phyloP scores from a whole-genome alignment of 345 rosid genomes.

The Acer saccharum region DNA sequence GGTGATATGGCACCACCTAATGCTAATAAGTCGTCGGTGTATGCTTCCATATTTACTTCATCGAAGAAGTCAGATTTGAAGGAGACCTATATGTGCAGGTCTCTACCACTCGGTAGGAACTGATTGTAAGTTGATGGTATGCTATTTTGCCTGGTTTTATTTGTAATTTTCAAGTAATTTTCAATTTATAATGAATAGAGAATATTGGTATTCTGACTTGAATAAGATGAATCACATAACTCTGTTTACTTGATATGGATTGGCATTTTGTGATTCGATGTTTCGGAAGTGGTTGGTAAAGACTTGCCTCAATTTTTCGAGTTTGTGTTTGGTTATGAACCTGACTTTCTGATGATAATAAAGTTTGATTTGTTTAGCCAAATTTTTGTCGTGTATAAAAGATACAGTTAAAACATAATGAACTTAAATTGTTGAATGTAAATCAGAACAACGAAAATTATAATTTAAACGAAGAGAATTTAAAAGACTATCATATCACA shows the following conservation, averaged over 20 bases:
- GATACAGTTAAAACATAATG: too few species aligned
- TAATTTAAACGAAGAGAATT: too few species aligned
- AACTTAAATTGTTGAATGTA: too few species aligned
- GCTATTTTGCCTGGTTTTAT: neutral
- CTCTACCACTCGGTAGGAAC: slow-evolving; percentile 85
- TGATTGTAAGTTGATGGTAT: slow-evolving; percentile 24
- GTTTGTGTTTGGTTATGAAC: neutral
- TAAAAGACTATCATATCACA: too few species aligned
- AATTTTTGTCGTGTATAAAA: too few species aligned
- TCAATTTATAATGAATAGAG: neutral
- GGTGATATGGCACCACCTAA: slow-evolving; percentile 63
- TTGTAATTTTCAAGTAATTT: neutral
- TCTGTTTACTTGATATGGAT: neutral
- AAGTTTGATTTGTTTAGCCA: too few species aligned
- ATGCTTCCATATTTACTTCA: slow-evolving; percentile 88
- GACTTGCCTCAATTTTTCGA: too few species aligned
- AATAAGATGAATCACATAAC: neutral
- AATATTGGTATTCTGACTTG: slow-evolving; percentile 4
- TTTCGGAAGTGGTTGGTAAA: neutral
- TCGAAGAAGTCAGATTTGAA: slow-evolving; percentile 66
- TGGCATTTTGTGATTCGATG: neutral
- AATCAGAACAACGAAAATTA: too few species aligned
- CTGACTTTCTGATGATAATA: too few species aligned
- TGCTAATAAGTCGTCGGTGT: slow-evolving; percentile 83
- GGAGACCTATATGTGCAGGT: slow-evolving; percentile 84